phyloP scores from a whole-genome alignment of 192 early-diverging fungal species.

The Coemansia sp. region DNA sequence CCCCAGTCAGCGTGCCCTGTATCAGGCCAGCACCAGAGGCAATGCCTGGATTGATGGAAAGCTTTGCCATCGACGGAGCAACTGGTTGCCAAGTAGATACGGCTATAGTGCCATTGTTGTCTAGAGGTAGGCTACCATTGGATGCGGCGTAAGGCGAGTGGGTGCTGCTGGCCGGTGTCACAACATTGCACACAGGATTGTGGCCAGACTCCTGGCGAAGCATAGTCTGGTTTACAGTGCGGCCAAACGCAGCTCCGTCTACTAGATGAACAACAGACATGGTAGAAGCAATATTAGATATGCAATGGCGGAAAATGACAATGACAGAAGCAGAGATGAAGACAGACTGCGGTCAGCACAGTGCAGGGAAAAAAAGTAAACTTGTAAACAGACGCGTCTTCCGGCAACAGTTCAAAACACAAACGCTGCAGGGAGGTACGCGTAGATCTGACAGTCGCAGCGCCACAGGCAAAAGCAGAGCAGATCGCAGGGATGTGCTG shows the following conservation, averaged over 20 bases:
- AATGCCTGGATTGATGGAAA: not conserved
- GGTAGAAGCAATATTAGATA: not conserved
- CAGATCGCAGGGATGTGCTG: constrained; percentile 11
- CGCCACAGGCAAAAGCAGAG: constrained; percentile 16
- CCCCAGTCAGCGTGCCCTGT: constrained; percentile 4
- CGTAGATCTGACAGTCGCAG: not conserved
- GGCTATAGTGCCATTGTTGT: not conserved
- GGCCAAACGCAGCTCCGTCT: constrained; percentile 8
- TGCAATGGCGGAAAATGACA: not conserved
- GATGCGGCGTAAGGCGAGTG: constrained; percentile 12
- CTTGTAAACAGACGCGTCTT: not conserved
- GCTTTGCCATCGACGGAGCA: constrained; percentile 3
- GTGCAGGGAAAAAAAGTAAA: constrained; percentile 4
- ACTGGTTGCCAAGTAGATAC: not conserved
- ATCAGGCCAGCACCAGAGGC: not conserved
- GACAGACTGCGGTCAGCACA: constrained; percentile 5
- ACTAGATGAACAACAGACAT: constrained; percentile 11
- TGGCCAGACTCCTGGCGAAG: not conserved
- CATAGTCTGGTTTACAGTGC: not conserved
- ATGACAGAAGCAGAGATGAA: not conserved
- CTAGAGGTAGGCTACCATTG: not conserved
- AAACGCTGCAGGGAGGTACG: not conserved
- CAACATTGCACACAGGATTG: constrained; percentile 1
- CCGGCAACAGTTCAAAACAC: not conserved
- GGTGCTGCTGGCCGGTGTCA: constrained; percentile 4